A percentile compares a stretch with the other conserved stretches of the same genome.
Conservation (phyloP, 805 yeast species). For the Diddensiella transvaalensis region DNA sequence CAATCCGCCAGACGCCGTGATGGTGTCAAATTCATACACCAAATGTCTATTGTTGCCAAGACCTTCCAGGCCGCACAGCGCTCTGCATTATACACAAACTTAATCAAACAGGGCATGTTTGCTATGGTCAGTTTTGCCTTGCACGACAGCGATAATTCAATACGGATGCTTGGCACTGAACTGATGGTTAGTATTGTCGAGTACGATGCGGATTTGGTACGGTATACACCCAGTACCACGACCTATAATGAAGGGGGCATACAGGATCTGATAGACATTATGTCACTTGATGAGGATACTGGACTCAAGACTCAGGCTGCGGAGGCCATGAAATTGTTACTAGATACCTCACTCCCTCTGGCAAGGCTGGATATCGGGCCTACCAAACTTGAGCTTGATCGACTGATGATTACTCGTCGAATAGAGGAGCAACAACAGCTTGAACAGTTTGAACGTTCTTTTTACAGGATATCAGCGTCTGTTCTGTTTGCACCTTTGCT, state of each 20-base stretch:
- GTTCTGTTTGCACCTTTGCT: slow-evolving; percentile 43
- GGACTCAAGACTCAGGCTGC: slow-evolving; percentile 79
- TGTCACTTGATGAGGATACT: slow-evolving; percentile 59
- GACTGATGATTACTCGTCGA: neutral
- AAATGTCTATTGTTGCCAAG: slow-evolving; percentile 73
- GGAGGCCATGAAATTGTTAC: slow-evolving; percentile 72
- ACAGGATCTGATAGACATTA: slow-evolving; percentile 47
- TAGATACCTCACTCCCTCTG: slow-evolving; percentile 43
- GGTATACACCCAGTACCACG: slow-evolving; percentile 8
- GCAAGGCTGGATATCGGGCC: slow-evolving; percentile 6
- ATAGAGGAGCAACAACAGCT: slow-evolving; percentile 4
- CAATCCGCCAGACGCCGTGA: slow-evolving; percentile 41
- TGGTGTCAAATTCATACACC: slow-evolving; percentile 76
- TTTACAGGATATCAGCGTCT: slow-evolving; percentile 49
- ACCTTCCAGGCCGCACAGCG: slow-evolving; percentile 58
- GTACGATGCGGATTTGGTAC: slow-evolving; percentile 67
- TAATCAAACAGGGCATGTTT: slow-evolving; percentile 68
- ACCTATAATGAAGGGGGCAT: slow-evolving; percentile 13
- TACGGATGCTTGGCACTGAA: slow-evolving; percentile 74
- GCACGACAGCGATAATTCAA: slow-evolving; percentile 43
- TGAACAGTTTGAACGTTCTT: slow-evolving; percentile 4
- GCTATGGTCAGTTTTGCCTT: slow-evolving; percentile 70
- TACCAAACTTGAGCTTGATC: neutral
- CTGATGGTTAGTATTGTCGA: slow-evolving; percentile 76
- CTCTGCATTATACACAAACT: slow-evolving; percentile 56